Evolutionary conservation across 1,284 basidiomycete species (phyloP).

Genomic region (Fomitiporia mediterranea): DNA sequence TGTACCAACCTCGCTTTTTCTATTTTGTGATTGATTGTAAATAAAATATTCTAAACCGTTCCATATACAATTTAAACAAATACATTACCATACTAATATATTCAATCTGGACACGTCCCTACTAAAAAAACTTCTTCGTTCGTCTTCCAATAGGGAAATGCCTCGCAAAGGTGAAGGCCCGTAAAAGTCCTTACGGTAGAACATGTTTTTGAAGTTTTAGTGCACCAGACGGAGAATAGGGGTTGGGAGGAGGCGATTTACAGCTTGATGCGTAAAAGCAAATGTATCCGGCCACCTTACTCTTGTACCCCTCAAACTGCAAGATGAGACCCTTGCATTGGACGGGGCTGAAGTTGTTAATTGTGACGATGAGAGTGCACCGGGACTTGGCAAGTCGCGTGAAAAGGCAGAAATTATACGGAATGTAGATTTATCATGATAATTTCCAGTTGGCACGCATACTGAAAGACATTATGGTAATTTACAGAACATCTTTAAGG

Average conservation of each 20-base stretch:
- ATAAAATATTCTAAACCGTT: too few relatives aligned
- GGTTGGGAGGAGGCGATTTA: constrained; percentile 84
- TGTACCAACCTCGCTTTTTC: too few relatives aligned
- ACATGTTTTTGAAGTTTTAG: constrained; percentile 90
- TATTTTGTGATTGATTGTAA: too few relatives aligned
- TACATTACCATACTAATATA: too few relatives aligned
- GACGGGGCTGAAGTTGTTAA: not conserved
- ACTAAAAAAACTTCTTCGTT: too few relatives aligned
- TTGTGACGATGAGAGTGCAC: not conserved
- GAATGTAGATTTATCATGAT: not conserved
- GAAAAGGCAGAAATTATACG: not conserved
- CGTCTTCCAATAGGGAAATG: constrained; percentile 91
- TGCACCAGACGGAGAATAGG: constrained; percentile 78
- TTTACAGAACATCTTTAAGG: constrained; percentile 72
- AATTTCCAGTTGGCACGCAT: not conserved
- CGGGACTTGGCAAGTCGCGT: not conserved
- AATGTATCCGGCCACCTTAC: constrained; percentile 52
- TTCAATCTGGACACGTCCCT: too few relatives aligned
- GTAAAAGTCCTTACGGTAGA: constrained; percentile 98
- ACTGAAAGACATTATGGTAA: not conserved
- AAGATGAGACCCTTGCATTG: constrained; percentile 20
- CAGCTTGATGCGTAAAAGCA: constrained; percentile 84
- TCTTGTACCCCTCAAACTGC: constrained; percentile 23
- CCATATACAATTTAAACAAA: too few relatives aligned
- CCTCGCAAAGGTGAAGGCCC: constrained; percentile 75